Evolutionary conservation across 352 stramenopile species (phyloP).

Genomic region (Globisporangium spinosum): DNA sequence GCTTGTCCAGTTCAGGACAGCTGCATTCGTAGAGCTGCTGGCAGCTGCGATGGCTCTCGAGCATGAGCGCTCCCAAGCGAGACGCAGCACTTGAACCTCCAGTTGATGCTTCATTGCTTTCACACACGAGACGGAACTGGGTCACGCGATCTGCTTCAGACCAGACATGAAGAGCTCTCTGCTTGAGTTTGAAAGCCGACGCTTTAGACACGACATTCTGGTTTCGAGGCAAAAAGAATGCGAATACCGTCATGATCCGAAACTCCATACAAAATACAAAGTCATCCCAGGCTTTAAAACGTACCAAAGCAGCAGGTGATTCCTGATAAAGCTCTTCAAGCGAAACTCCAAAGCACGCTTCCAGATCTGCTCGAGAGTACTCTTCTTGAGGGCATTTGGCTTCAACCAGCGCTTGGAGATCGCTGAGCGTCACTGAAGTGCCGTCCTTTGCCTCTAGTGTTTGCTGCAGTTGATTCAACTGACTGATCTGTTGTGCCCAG

Average conservation of each 20-base stretch:
- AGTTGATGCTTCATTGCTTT: background rate
- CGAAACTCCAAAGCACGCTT: constrained; percentile 21
- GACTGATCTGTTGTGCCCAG: constrained; percentile 30
- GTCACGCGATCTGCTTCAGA: constrained; percentile 59
- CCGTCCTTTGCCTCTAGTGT: constrained; percentile 15
- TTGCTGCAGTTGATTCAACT: constrained; percentile 39
- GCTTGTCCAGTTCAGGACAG: constrained; percentile 58
- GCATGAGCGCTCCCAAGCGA: constrained; percentile 62
- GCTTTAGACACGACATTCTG: constrained; percentile 34
- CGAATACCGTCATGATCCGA: background rate
- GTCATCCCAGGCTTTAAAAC: background rate
- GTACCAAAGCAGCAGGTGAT: constrained; percentile 33
- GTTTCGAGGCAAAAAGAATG: background rate
- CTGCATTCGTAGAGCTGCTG: constrained; percentile 73
- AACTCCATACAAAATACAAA: background rate
- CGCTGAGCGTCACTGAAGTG: constrained; percentile 14
- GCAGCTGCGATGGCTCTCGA: constrained; percentile 60
- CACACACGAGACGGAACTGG: constrained; percentile 36
- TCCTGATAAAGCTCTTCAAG: constrained; percentile 30
- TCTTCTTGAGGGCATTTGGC: constrained; percentile 23
- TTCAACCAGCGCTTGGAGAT: constrained; percentile 28
- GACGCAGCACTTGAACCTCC: background rate
- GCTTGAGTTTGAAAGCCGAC: constrained; percentile 39
- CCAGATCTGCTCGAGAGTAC: constrained; percentile 30
- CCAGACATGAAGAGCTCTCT: constrained; percentile 70